Conservation (phyloP, 768 basidiomycete genomes). For the Phaeolepiota aurea region DNA sequence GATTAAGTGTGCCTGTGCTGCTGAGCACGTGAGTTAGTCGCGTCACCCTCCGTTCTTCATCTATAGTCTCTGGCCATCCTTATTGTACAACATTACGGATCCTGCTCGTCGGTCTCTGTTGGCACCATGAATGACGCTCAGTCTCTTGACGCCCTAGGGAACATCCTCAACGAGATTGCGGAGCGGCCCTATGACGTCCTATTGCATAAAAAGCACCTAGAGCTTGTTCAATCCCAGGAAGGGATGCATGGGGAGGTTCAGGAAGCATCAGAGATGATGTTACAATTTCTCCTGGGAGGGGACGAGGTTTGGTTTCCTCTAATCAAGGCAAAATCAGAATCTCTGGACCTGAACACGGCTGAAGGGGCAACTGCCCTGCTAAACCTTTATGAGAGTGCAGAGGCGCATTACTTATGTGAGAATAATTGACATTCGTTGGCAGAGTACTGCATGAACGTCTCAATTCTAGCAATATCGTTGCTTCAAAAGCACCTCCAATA, state of each 20-base stretch:
- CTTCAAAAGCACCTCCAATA: slow-evolving; percentile 64
- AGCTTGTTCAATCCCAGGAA: slow-evolving; percentile 43
- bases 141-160: slow-evolving; percentile 55
- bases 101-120: too few relatives aligned
- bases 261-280: slow-evolving; percentile 59
- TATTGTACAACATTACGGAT: too few relatives aligned
- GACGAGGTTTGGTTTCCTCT: slow-evolving; percentile 74
- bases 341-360: slow-evolving; percentile 40
- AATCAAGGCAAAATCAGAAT: slow-evolving; percentile 43
- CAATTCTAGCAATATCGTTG: slow-evolving; percentile 58
- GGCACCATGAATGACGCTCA: slow-evolving; percentile 46
- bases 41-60: too few relatives aligned
- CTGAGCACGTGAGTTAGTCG: too few relatives aligned
- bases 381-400: slow-evolving; percentile 56
- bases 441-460: slow-evolving; percentile 2
- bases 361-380: slow-evolving; percentile 49
- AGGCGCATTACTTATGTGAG: slow-evolving; percentile 76
- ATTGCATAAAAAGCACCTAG: slow-evolving; percentile 62
- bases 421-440: slow-evolving; percentile 8
- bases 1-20: neutral
- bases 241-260: slow-evolving; percentile 52
- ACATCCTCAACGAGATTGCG: slow-evolving; percentile 49
- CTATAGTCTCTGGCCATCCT: too few relatives aligned
- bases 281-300: slow-evolving; percentile 52
- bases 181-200: slow-evolving; percentile 52